Percentiles rank a stretch among this genome's conserved stretches.
These are phyloP conservation scores for Penicillium sp. DNA, from an alignment of 2,329 filamentous ascomycete genomes.

Conservation along the genomic window DNA sequence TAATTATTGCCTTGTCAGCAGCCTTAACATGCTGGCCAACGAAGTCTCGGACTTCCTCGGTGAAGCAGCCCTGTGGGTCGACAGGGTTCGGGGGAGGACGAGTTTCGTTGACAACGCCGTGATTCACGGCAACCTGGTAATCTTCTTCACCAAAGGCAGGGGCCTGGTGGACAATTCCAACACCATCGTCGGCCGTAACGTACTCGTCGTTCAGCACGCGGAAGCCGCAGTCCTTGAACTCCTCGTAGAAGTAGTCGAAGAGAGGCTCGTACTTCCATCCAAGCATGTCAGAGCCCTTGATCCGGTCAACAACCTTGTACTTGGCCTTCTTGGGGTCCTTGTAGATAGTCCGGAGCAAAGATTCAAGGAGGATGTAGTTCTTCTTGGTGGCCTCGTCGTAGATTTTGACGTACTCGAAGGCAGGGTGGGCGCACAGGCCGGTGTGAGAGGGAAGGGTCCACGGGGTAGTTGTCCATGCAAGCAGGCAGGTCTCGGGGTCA, in stretches of 20 bases:
- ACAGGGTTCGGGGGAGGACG: conserved; percentile 84
- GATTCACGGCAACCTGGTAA: conserved; percentile 74
- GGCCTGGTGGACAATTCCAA: conserved; percentile 88
- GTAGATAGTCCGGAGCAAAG: conserved; percentile 75
- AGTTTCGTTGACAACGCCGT: conserved; percentile 71
- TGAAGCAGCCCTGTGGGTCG: conserved; percentile 78
- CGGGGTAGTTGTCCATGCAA: conserved; percentile 88
- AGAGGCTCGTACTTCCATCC: conserved; percentile 86
- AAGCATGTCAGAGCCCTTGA: conserved; percentile 78
- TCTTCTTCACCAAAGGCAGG: conserved; percentile 95
- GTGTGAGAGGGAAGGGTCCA: conserved; percentile 80
- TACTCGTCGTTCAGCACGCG: conserved; percentile 77
- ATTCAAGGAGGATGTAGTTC: conserved; percentile 79
- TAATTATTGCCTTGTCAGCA: conserved; percentile 90
- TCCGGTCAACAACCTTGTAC: conserved; percentile 72
- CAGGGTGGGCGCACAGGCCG: conserved; percentile 71
- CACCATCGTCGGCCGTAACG: conserved; percentile 84
- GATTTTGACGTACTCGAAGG: conserved; percentile 85
- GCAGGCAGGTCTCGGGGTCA: conserved; percentile 67
- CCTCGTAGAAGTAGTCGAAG: conserved; percentile 84
- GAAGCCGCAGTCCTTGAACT: conserved; percentile 82
- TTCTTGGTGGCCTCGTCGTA: conserved; percentile 76
- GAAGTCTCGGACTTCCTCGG: conserved; percentile 71
- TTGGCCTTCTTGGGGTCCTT: conserved; percentile 96
- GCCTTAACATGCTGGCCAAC: conserved; percentile 84